These are phyloP conservation scores for Noccaea caerulescens DNA, from an alignment of 345 rosid genomes.

Conservation along the genomic window DNA sequence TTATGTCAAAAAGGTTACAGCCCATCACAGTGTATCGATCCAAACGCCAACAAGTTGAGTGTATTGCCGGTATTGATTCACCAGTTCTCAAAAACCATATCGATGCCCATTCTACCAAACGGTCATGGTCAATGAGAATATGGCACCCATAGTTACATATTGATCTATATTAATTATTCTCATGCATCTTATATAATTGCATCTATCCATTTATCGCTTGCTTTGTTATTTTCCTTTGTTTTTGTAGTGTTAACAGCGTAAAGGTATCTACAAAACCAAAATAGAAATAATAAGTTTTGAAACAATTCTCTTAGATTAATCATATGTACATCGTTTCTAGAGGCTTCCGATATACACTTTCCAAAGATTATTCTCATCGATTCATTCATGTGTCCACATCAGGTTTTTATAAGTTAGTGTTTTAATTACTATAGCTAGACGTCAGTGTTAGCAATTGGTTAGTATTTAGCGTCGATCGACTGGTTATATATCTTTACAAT, in stretches of 20 bases:
- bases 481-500: too few species aligned
- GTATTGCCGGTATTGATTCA: background rate
- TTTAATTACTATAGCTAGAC: too few species aligned
- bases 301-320: background rate
- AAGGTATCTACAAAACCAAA: constrained; percentile 17
- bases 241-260: constrained; percentile 16
- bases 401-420: too few species aligned
- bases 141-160: background rate
- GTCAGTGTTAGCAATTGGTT: too few species aligned
- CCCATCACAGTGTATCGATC: background rate
- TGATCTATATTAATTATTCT: constrained; percentile 1
- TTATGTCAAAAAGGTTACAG: background rate
- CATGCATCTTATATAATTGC: constrained; percentile 25
- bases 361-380: constrained; percentile 20
- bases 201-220: constrained; percentile 11
- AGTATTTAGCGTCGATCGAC: too few species aligned
- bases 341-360: constrained; percentile 28
- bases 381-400: constrained; percentile 22
- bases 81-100: background rate
- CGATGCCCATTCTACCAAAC: constrained; percentile 27
- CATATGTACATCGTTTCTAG: constrained; percentile 6
- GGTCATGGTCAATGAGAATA: constrained; percentile 22
- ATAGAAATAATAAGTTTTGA: constrained; percentile 17
- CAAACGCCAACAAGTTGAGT: background rate
- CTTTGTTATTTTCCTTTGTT: constrained; percentile 17